A percentile compares a stretch with the other conserved stretches of the same genome.
These are phyloP conservation scores for Garcia nutans DNA, from an alignment of 345 rosid species.

Conservation along the genomic window DNA sequence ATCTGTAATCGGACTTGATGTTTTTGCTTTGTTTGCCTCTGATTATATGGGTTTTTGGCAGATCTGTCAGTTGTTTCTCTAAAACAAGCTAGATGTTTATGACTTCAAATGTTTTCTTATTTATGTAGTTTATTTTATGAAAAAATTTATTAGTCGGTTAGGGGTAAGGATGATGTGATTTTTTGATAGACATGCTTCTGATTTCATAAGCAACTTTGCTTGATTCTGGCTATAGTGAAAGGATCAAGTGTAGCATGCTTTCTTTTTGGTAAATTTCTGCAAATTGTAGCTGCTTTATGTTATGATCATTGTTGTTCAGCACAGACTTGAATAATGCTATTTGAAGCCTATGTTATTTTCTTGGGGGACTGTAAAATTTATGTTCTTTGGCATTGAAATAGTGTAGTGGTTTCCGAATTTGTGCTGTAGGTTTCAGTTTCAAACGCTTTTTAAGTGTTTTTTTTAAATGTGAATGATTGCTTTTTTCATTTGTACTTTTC, in stretches of 20 bases:
- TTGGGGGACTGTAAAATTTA: neutral
- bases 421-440: neutral
- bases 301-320: neutral
- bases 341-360: neutral
- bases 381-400: neutral
- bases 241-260: neutral
- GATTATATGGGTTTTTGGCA: neutral
- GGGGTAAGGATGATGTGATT: neutral
- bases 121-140: too few species aligned
- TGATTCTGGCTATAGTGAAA: neutral
- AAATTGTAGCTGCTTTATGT: neutral
- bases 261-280: neutral
- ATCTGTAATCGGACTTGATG: neutral
- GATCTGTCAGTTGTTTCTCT: neutral
- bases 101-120: neutral
- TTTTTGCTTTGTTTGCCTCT: conserved; percentile 1
- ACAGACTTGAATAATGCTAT: neutral
- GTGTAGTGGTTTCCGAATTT: neutral
- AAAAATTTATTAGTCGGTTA: too few species aligned
- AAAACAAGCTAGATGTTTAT: neutral
- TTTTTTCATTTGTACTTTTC: neutral
- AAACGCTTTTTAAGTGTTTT: too few species aligned
- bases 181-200: neutral
- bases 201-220: neutral
- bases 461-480: neutral